Conservation (phyloP, 257 asterid species). For the Fraxinus pennsylvanica region DNA sequence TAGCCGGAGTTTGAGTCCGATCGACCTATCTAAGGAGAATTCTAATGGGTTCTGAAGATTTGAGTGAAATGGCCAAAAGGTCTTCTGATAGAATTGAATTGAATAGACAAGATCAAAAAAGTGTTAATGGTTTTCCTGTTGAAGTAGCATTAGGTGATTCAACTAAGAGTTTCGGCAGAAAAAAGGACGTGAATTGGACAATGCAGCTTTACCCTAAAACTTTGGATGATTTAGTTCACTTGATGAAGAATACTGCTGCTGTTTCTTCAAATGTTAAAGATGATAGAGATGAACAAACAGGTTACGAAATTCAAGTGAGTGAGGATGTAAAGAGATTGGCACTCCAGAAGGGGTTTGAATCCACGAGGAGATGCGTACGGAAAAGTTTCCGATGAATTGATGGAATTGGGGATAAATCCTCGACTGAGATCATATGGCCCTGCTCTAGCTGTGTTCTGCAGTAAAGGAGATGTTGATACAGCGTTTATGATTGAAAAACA, state of each 20-base stretch:
- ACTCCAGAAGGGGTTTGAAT: conserved; percentile 67
- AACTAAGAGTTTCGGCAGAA: background rate
- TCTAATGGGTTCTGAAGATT: conserved; percentile 27
- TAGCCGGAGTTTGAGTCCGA: conserved; percentile 45
- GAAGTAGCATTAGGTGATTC: conserved; percentile 21
- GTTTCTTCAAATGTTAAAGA: conserved; percentile 19
- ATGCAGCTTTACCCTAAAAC: conserved; percentile 24
- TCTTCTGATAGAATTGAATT: conserved; percentile 17
- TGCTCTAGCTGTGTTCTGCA: conserved; percentile 67
- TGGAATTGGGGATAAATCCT: conserved; percentile 59
- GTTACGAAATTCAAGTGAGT: conserved; percentile 51
- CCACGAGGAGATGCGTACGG: conserved; percentile 48
- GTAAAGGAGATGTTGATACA: conserved; percentile 62
- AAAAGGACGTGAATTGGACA: conserved; percentile 21
- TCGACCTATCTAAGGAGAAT: conserved; percentile 29
- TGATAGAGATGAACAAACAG: conserved; percentile 22
- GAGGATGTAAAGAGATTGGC: conserved; percentile 58
- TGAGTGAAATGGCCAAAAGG: conserved; percentile 26
- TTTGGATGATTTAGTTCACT: conserved; percentile 54
- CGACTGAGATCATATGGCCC: conserved; percentile 78
- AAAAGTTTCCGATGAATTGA: conserved; percentile 71
- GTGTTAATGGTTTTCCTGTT: conserved; percentile 21
- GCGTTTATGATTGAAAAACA: conserved; percentile 71
- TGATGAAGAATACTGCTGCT: conserved; percentile 36
- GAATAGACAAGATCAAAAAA: background rate